Evolutionary conservation across 306 rosid genomes (phyloP).

Genomic region (Cucurbita pepo): DNA sequence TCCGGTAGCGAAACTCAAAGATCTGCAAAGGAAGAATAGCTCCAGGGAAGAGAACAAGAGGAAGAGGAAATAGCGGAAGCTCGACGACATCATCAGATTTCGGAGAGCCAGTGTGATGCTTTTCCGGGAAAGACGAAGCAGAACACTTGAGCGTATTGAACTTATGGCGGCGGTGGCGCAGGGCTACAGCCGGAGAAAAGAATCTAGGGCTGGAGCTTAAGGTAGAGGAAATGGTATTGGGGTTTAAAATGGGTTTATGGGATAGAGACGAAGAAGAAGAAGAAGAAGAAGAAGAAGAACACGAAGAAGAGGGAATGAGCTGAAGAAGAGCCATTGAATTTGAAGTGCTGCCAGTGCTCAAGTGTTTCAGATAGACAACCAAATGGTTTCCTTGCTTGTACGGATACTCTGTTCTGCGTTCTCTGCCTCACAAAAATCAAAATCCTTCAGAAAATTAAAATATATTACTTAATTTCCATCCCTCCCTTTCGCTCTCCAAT

Average conservation of each 20-base stretch:
- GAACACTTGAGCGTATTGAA: slow-evolving; percentile 45
- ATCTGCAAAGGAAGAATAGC: slow-evolving; percentile 90
- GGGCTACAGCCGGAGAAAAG: slow-evolving; percentile 9
- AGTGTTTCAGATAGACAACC: background rate
- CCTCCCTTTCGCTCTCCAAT: background rate
- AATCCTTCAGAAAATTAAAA: background rate
- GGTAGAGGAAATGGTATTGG: slow-evolving; percentile 14
- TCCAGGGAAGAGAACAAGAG: slow-evolving; percentile 89
- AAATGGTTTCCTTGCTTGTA: background rate
- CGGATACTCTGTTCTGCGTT: background rate
- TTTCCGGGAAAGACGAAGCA: slow-evolving; percentile 76
- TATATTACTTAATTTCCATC: background rate
- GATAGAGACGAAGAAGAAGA: slow-evolving; percentile 39
- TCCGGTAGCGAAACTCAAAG: slow-evolving; percentile 96
- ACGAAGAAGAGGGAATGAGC: slow-evolving; percentile 52
- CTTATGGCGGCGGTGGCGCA: slow-evolving; percentile 19
- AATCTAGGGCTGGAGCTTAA: slow-evolving; percentile 28
- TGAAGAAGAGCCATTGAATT: slow-evolving; percentile 74
- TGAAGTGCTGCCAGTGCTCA: background rate
- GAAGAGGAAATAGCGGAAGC: slow-evolving; percentile 85
- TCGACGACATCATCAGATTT: slow-evolving; percentile 67
- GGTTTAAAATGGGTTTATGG: slow-evolving; percentile 42
- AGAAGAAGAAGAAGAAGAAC: slow-evolving; percentile 38
- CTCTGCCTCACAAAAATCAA: background rate
- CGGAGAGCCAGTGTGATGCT: slow-evolving; percentile 56